These are phyloP conservation scores for Aspergillus proliferans DNA, from an alignment of 2,329 filamentous ascomycete genomes.

Conservation along the genomic window DNA sequence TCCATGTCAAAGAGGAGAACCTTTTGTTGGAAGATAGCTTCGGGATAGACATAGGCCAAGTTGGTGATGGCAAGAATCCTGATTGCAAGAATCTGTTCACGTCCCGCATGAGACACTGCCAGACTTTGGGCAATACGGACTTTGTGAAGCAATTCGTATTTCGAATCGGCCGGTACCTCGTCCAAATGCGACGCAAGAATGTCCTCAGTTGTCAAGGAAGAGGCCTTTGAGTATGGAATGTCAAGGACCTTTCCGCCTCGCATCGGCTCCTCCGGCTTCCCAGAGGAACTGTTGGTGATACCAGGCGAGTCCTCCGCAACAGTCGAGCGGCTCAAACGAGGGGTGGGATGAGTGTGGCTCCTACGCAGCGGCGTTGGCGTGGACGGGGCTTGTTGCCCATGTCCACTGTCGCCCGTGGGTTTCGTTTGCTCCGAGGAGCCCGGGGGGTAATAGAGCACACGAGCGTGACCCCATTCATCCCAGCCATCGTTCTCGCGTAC, in stretches of 20 bases:
- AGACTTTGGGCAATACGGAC: conserved; percentile 79
- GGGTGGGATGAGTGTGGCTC: conserved; percentile 55
- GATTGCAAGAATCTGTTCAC: conserved; percentile 71
- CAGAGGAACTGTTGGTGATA: conserved; percentile 39
- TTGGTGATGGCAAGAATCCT: conserved; percentile 85
- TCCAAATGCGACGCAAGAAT: conserved; percentile 41
- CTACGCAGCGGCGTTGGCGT: conserved; percentile 73
- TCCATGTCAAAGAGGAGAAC: conserved; percentile 82
- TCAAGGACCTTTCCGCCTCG: conserved; percentile 55
- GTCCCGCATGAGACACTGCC: conserved; percentile 55
- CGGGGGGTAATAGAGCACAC: conserved; percentile 67
- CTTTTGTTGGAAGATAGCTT: conserved; percentile 76
- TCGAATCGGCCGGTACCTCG: conserved; percentile 64
- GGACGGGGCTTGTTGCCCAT: conserved; percentile 48
- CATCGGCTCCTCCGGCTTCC: conserved; percentile 30
- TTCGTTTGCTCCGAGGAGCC: conserved; percentile 29
- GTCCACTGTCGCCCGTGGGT: conserved; percentile 19
- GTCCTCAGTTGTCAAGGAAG: conserved; percentile 31
- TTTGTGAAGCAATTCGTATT: conserved; percentile 80
- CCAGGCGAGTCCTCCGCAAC: conserved; percentile 46
- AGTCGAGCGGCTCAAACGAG: conserved; percentile 42
- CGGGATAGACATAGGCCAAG: conserved; percentile 79
- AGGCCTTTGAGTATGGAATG: conserved; percentile 49
- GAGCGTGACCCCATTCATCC: conserved; percentile 75
- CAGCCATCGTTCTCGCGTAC: conserved; percentile 56